Base-by-base conservation (phyloP, 805 yeast species). In the Zygoascus biomembranicola region DNA sequence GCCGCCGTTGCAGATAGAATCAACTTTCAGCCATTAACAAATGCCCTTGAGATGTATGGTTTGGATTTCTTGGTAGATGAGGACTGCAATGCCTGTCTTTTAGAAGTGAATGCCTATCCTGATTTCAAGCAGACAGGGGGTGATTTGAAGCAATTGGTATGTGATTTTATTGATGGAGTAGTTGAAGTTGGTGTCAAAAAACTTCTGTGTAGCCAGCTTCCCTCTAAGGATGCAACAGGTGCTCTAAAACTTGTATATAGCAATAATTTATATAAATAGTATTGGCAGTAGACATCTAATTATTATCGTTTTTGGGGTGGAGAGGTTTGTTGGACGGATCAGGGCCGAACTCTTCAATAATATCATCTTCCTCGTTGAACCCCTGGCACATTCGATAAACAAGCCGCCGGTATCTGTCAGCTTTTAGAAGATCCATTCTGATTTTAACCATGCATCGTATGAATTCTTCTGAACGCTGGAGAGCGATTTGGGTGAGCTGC, bases 61-160 rank as follows among this genome's bases (percentile, higher is more conserved):
- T 73, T 94, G 14, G 99, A 94, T 66, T 90, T 90, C 67, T 68
- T 94, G 52, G 86, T 94, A 16, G 71, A 69, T 1, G 72, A 79
- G 32, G 52, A 56, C 32, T 64, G 68, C 20, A 66, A 75, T 13
- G 92, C 86, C 2, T 75, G 74, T 46, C 65, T 94, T 28, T 70
- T 92, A 43, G 98, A 94, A 67, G 87, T 90, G 46, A 94, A 94
- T 63, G 84, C 98, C 14, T 94, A 85, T 64, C 99, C 99, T 0
- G 99, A 94, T 66, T 94, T 94, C 71, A 90, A 89, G 63, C 99
- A 94, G 69, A 94, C 98, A 0, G 99, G 99, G 16, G 78, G 72
- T 14, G 85, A 78, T 8, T 73, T 92, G 61, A 86, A 85, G 63
- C 72, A 61, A 1, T 86, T 94, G 32, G 88, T 94, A 39, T 75